These are phyloP conservation scores for Arctostaphylos glauca DNA, from an alignment of 148 eudicot species.

Conservation along the genomic window DNA sequence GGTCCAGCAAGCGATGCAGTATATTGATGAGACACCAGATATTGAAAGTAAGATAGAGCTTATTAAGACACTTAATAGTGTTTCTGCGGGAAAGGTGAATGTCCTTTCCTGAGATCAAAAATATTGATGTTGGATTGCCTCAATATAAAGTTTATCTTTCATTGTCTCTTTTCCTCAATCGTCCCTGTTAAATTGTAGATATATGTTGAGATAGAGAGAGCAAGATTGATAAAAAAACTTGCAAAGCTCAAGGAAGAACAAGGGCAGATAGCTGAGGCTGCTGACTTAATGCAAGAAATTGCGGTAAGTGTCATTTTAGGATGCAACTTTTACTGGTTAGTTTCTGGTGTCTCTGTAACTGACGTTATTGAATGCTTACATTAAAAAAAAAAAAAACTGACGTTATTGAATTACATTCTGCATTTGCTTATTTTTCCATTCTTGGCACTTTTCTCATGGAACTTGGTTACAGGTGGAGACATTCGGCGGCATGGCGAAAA, in stretches of 20 bases:
- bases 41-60: slow-evolving; percentile 82
- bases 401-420: background rate
- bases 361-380: background rate
- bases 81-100: slow-evolving; percentile 89
- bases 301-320: slow-evolving; percentile 54
- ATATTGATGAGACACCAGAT: slow-evolving; percentile 89
- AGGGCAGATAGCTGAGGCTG: slow-evolving; percentile 90
- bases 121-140: background rate
- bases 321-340: background rate
- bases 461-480: slow-evolving; percentile 72
- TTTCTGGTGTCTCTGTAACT: background rate
- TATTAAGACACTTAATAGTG: slow-evolving; percentile 80
- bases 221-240: slow-evolving; percentile 73
- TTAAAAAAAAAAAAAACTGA: no score
- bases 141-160: background rate
- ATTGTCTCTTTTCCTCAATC: background rate
- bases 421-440: background rate
- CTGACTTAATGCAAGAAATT: slow-evolving; percentile 96
- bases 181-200: slow-evolving; percentile 39
- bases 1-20: slow-evolving; percentile 95
- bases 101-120: background rate
- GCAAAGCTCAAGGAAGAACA: slow-evolving; percentile 94
- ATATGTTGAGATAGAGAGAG: slow-evolving; percentile 93
- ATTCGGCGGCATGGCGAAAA: slow-evolving; percentile 97
- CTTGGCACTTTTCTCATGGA: slow-evolving; percentile 6